Conservation (phyloP, 805 yeast genomes). For the Cyberlindnera suaveolens region DNA sequence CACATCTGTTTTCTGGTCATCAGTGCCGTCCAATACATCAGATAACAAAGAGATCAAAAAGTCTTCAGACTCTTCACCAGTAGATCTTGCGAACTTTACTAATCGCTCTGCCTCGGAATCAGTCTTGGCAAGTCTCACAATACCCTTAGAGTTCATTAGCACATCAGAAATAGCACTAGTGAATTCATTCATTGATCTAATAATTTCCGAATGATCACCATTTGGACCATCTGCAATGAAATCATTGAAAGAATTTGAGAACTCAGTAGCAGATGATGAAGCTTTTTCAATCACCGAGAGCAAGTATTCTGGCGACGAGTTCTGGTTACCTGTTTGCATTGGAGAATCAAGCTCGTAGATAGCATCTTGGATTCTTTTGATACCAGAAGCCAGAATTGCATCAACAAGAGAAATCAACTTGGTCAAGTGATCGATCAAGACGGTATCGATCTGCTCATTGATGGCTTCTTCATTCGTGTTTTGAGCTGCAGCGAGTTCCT, state of each 20-base stretch:
- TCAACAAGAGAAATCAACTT: constrained; percentile 57
- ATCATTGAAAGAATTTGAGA: constrained; percentile 70
- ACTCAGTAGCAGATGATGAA: constrained; percentile 67
- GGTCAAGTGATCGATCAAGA: constrained; percentile 39
- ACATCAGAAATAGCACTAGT: constrained; percentile 58
- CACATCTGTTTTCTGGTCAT: constrained; percentile 66
- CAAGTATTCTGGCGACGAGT: constrained; percentile 64
- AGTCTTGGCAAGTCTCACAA: constrained; percentile 45
- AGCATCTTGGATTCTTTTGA: constrained; percentile 67
- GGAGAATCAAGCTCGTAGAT: constrained; percentile 68
- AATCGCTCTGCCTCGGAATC: constrained; percentile 48
- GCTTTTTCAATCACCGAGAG: constrained; percentile 66
- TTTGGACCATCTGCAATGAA: constrained; percentile 71
- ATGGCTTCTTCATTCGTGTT: constrained; percentile 43
- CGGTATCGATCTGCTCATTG: constrained; percentile 53
- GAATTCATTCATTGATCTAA: constrained; percentile 57
- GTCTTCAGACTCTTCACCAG: constrained; percentile 54
- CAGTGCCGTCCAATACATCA: constrained; percentile 39
- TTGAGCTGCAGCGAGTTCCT: constrained; percentile 47
- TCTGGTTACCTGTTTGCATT: constrained; percentile 75
- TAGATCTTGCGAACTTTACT: constrained; percentile 41
- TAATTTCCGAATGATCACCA: constrained; percentile 54
- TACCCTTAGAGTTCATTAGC: constrained; percentile 63
- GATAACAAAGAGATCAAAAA: constrained; percentile 59
- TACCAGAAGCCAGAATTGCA: constrained; percentile 62